phyloP scores from a whole-genome alignment of 176 grass and related monocot species.

The Oryza brachyantha region DNA sequence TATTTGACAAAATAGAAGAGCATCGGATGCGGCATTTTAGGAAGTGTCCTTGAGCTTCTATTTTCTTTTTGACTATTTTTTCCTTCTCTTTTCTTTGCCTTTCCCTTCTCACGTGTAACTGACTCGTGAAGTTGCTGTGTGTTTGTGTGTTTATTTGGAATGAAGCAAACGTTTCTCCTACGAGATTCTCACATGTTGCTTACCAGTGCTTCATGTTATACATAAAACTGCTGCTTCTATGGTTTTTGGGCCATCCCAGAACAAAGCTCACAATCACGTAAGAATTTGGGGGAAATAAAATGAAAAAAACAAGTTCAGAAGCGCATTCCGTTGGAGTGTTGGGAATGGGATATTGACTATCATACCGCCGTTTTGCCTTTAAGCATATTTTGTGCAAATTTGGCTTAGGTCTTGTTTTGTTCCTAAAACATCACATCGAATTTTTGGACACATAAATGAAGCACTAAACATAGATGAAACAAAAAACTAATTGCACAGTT shows the following conservation, averaged over 20 bases:
- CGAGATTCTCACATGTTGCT: neutral
- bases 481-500: too few relatives aligned
- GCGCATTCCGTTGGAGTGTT: neutral
- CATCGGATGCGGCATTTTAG: constrained; percentile 95
- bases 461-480: too few relatives aligned
- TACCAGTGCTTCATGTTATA: neutral
- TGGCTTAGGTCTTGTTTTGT: too few relatives aligned
- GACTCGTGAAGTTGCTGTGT: constrained; percentile 26
- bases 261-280: neutral
- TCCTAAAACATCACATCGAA: too few relatives aligned
- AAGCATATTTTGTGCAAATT: too few relatives aligned
- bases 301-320: neutral
- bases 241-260: neutral
- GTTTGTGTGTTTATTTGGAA: constrained; percentile 39
- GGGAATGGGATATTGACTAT: too few relatives aligned
- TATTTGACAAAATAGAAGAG: constrained; percentile 65
- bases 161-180: constrained; percentile 41
- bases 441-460: too few relatives aligned
- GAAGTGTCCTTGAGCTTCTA: constrained; percentile 73
- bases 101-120: constrained; percentile 8
- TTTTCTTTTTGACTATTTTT: constrained; percentile 14
- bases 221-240: neutral
- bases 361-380: too few relatives aligned
- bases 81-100: constrained; percentile 27
- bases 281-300: neutral